Evolutionary conservation across 441 rosid species (phyloP).

Genomic region (Rhodomyrtus psidioides): DNA sequence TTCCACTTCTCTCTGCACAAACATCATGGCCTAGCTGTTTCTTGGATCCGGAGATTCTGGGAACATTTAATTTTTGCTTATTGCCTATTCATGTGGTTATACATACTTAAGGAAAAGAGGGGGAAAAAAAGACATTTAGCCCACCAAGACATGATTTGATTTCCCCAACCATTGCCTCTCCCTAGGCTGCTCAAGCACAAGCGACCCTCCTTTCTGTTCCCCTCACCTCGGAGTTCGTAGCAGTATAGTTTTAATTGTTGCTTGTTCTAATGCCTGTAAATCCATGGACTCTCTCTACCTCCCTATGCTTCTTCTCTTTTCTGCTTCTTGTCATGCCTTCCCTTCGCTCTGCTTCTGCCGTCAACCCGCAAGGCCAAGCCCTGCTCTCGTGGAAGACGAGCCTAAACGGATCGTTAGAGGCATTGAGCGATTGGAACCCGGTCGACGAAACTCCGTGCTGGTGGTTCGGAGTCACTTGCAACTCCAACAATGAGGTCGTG

Average conservation of each 20-base stretch:
- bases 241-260: background rate
- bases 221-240: conserved; percentile 34
- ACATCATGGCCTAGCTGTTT: conserved; percentile 71
- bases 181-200: conserved; percentile 28
- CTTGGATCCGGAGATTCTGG: conserved; percentile 85
- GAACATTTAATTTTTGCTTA: conserved; percentile 32
- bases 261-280: conserved; percentile 49
- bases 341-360: conserved; percentile 13
- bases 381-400: conserved; percentile 53
- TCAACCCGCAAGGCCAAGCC: conserved; percentile 46
- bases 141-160: conserved; percentile 44
- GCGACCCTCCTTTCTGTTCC: conserved; percentile 10
- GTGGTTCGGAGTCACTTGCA: conserved; percentile 53
- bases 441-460: conserved; percentile 33
- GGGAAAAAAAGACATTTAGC: conserved; percentile 4
- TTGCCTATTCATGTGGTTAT: background rate
- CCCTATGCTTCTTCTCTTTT: conserved; percentile 8
- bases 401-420: conserved; percentile 32
- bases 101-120: background rate
- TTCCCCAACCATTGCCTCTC: conserved; percentile 23
- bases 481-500: conserved; percentile 22
- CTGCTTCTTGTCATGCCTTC: conserved; percentile 3
- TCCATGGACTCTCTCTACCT: conserved; percentile 13
- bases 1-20: conserved; percentile 37
- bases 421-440: conserved; percentile 30